Evolutionary conservation across 2,329 filamentous ascomycete genomes (phyloP), one percentile per base, ranked within the genome.

Genomic region (Dactylonectria macrodidyma): DNA sequence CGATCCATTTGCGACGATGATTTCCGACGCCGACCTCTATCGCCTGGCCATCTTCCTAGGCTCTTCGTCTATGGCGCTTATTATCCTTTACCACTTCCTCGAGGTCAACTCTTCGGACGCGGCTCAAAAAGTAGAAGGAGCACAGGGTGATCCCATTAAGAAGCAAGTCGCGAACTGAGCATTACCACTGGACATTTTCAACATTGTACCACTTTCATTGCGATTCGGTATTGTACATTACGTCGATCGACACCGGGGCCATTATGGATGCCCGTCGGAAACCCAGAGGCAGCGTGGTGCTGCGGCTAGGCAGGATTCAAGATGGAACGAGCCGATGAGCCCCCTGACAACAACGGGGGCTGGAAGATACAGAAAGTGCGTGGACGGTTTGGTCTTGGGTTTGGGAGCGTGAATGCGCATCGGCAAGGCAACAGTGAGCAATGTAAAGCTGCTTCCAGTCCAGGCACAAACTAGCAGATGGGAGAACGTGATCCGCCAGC

Each of bases 51-150:
- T 98, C 81, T 95, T 98, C 81, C 93, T 99, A 67, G 96, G 96
- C 84, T 93, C 91, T 62, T 89, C 91, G 47, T 91, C 95, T 71
- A 95, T 98, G 93, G 86, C 98, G 51, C 88, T 99, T 69, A 98
- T 98, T 73, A 91, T 99, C 34, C 84, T 97, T 33, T 98, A 99
- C 84, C 95, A 98, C 82, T 98, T 97, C 84, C 91, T 99, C 77
- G 95, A 98, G 81, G 89, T 97, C 85, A 98, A 99, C 79, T 90
- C 94, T 38, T 68, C 19, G 8, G 59, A 26, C 14, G 55, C 59
- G 41, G 57, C 66, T 59, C 63, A 68, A 22, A 68, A 69, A 34
- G 64, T 64, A 30, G 65, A 66, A 41, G 56, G 38, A 12, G 33
- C 41, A 19, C 76, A 73, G 48, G 59, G 64, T 22, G 58, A 59